phyloP scores from a whole-genome alignment of 1,284 basidiomycete genomes.

The Cutaneotrichosporon sp. region DNA sequence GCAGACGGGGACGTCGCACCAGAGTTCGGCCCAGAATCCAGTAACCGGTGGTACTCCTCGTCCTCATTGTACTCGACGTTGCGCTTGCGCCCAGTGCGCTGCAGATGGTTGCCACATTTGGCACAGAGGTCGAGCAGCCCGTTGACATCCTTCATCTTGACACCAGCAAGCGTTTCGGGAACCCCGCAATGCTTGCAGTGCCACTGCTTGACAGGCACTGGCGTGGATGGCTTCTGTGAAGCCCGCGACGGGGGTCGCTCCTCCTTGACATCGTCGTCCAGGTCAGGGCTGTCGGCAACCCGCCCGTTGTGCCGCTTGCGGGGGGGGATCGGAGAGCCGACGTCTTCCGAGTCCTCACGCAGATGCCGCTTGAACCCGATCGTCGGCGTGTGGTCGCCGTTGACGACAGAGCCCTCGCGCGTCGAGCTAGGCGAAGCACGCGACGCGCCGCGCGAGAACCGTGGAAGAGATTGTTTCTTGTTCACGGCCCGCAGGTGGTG shows the following conservation, averaged over 20 bases:
- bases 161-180: slow-evolving; percentile 77
- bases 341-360: slow-evolving; percentile 35
- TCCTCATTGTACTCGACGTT: slow-evolving; percentile 51
- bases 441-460: slow-evolving; percentile 20
- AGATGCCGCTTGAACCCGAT: slow-evolving; percentile 30
- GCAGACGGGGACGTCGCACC: slow-evolving; percentile 16
- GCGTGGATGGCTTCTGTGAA: neutral
- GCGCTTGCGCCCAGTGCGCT: slow-evolving; percentile 27
- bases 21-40: slow-evolving; percentile 1
- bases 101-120: slow-evolving; percentile 66
- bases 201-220: slow-evolving; percentile 57
- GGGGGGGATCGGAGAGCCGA: slow-evolving; percentile 23
- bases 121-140: slow-evolving; percentile 87
- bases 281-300: slow-evolving; percentile 28
- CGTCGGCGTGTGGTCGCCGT: slow-evolving; percentile 27
- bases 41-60: slow-evolving; percentile 65
- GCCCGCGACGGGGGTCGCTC: neutral
- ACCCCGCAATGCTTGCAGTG: slow-evolving; percentile 89
- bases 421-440: slow-evolving; percentile 36
- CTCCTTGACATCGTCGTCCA: slow-evolving; percentile 23
- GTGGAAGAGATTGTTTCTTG: slow-evolving; percentile 14
- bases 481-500: slow-evolving; percentile 26
- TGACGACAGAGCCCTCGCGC: slow-evolving; percentile 33
- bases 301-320: slow-evolving; percentile 31
- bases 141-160: slow-evolving; percentile 75